Percentiles rank a stretch among this genome's conserved stretches.
Conservation (phyloP, 371 early-diverging fungal species). For the Amoeboaphelidium protococcarum region DNA sequence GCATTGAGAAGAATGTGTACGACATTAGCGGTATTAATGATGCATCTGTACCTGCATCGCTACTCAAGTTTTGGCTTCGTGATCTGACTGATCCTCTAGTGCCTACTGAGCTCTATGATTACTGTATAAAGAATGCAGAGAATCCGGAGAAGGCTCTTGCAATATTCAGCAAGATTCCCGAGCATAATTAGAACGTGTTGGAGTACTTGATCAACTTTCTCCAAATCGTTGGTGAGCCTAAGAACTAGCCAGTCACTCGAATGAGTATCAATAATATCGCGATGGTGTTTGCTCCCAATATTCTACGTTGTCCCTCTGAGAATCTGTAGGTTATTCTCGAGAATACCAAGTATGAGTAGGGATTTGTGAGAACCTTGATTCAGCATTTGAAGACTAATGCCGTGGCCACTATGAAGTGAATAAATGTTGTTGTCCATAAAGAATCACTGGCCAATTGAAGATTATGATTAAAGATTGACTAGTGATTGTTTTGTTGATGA, state of each 20-base stretch:
- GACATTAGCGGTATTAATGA: conserved; percentile 30
- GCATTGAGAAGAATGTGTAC: conserved; percentile 54
- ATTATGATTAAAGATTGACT: too few relatives aligned
- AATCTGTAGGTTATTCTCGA: conserved; percentile 47
- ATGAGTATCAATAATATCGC: conserved; percentile 75
- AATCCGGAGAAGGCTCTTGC: conserved; percentile 23
- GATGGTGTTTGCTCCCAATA: conserved; percentile 88
- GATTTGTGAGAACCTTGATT: conserved; percentile 7
- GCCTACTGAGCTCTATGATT: conserved; percentile 42
- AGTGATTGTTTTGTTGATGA: too few relatives aligned
- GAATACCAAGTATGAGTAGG: conserved; percentile 38
- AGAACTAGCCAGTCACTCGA: conserved; percentile 35
- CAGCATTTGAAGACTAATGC: too few relatives aligned
- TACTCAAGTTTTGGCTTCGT: conserved; percentile 66
- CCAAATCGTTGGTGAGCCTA: conserved; percentile 42
- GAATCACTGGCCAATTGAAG: too few relatives aligned
- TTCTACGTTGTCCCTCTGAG: conserved; percentile 60
- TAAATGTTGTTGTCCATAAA: too few relatives aligned
- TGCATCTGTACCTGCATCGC: conserved; percentile 44
- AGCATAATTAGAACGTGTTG: conserved; percentile 41
- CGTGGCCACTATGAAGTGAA: too few relatives aligned
- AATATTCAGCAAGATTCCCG: conserved; percentile 37
- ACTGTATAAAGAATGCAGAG: conserved; percentile 28
- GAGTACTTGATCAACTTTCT: conserved; percentile 44
- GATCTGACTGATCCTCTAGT: conserved; percentile 77